phyloP scores from a whole-genome alignment of 441 rosid species.

The Viola pubescens region DNA sequence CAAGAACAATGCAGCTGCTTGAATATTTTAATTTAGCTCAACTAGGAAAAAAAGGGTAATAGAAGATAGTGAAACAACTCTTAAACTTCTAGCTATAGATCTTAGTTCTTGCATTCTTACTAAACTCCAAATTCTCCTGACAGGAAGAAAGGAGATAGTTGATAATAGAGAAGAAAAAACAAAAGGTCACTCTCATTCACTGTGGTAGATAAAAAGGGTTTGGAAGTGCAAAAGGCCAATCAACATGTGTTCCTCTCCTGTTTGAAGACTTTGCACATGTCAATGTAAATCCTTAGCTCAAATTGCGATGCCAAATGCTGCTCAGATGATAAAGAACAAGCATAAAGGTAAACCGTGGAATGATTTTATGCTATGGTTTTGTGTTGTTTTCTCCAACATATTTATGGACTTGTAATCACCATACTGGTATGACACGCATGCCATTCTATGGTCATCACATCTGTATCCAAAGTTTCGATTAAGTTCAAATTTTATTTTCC shows the following conservation, averaged over 20 bases:
- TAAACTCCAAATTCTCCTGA: not conserved
- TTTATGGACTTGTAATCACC: conserved; percentile 2
- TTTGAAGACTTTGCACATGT: not conserved
- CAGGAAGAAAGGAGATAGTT: not conserved
- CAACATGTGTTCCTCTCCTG: no score
- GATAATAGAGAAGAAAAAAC: not conserved
- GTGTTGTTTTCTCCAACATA: not conserved
- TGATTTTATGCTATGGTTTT: not conserved
- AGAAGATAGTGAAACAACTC: not conserved
- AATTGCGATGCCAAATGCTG: not conserved
- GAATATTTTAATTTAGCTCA: not conserved
- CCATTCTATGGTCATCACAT: not conserved
- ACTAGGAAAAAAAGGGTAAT: not conserved
- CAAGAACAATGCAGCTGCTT: not conserved
- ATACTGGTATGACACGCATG: not conserved
- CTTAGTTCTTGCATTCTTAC: not conserved
- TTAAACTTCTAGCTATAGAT: not conserved
- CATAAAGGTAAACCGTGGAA: not conserved
- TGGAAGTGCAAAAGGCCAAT: no score
- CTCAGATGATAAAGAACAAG: not conserved
- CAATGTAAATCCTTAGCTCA: not conserved
- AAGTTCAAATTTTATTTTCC: no score
- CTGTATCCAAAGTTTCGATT: not conserved
- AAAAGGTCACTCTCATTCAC: no score
- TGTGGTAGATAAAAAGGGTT: no score